These are phyloP conservation scores for Debaryomyces sp. DNA, from an alignment of 1,139 yeast species.

Conservation along the genomic window DNA sequence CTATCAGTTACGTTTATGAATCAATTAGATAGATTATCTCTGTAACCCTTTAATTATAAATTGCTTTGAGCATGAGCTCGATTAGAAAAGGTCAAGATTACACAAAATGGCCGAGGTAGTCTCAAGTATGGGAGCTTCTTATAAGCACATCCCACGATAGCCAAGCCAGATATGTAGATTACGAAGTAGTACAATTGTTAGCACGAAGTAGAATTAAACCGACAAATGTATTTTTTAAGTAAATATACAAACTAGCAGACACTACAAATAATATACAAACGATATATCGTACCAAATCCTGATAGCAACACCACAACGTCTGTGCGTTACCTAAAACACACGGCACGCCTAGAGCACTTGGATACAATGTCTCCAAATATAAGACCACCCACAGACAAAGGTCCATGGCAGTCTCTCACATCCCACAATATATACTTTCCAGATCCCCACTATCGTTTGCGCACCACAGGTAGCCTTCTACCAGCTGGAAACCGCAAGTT, in stretches of 20 bases:
- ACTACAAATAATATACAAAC: conserved; percentile 1
- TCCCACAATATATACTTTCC: conserved; percentile 4
- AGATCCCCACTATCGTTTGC: conserved; percentile 6
- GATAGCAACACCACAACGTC: conserved; percentile 69
- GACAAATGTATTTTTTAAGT: conserved; percentile 12
- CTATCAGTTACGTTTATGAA: neutral
- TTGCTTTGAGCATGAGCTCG: conserved; percentile 4
- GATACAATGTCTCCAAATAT: conserved; percentile 27
- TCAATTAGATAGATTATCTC: neutral
- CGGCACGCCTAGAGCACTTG: conserved; percentile 67
- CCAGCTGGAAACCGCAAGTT: neutral
- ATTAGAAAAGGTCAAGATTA: neutral
- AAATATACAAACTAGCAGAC: conserved; percentile 10
- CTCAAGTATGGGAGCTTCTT: neutral
- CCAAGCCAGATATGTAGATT: neutral
- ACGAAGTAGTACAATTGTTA: neutral
- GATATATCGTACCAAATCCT: conserved; percentile 45
- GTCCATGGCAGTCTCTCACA: neutral
- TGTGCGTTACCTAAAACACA: conserved; percentile 47
- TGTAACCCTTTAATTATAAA: conserved; percentile 6
- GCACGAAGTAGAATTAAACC: conserved; percentile 6
- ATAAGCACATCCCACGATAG: neutral
- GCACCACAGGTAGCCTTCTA: neutral
- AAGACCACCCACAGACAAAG: neutral
- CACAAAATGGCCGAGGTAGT: conserved; percentile 1